Conservation (phyloP, 2,329 filamentous ascomycete species). For the Rosellinia necatrix region DNA sequence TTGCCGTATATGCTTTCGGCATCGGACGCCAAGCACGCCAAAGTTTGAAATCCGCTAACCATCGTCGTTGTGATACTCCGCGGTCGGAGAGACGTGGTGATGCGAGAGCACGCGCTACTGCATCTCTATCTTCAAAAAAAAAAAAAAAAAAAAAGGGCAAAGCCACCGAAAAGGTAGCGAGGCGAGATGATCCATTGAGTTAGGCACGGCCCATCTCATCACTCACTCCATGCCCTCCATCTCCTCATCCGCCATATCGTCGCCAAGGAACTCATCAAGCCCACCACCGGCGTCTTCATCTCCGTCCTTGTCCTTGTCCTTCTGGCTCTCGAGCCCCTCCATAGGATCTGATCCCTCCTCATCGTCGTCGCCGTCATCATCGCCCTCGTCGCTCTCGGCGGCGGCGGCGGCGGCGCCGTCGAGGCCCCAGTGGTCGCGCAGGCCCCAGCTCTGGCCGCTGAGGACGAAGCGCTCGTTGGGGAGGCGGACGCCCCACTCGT, state of each 20-base stretch:
- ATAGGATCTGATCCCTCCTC: conserved; percentile 51
- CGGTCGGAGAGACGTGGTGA: not conserved
- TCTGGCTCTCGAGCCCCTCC: conserved; percentile 51
- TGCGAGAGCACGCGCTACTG: not conserved
- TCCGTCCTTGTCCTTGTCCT: conserved; percentile 44
- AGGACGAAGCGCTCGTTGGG: conserved; percentile 72
- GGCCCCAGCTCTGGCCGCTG: conserved; percentile 67
- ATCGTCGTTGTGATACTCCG: not conserved
- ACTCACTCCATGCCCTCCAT: conserved; percentile 50
- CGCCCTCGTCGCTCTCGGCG: conserved; percentile 2
- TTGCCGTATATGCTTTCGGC: conserved; percentile 11
- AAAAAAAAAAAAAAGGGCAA: too few species aligned
- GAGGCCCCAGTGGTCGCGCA: conserved; percentile 61
- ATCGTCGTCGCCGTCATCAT: conserved; percentile 43
- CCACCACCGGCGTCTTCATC: conserved; percentile 51
- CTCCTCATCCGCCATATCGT: conserved; percentile 58
- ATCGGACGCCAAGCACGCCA: conserved; percentile 14
- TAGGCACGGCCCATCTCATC: not conserved
- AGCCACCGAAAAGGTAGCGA: too few species aligned
- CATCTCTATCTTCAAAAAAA: not conserved
- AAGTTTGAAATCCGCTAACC: not conserved
- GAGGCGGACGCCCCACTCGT: conserved; percentile 70
- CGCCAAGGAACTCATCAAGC: conserved; percentile 59
- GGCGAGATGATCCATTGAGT: not conserved
- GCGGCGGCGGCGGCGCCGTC: conserved; percentile 22